A percentile compares a stretch with the other conserved stretches of the same genome.
phyloP scores from a whole-genome alignment of 2,329 filamentous ascomycete species.

The Fusarium mundagurra region DNA sequence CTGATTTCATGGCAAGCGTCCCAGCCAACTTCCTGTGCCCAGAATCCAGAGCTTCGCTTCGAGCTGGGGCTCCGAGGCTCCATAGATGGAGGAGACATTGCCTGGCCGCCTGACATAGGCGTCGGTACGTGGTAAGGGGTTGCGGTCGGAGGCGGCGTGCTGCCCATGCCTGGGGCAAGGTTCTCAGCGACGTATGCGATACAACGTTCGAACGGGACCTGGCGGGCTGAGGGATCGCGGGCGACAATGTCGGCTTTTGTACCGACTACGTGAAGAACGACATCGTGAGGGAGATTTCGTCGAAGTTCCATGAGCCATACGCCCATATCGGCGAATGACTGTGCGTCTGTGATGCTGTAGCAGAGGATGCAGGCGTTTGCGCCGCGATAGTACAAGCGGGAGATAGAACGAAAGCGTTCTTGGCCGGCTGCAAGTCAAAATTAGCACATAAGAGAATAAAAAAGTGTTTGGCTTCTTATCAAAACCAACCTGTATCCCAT shows the following conservation, averaged over 20 bases:
- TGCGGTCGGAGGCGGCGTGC: slow-evolving; percentile 74
- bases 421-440: slow-evolving; percentile 71
- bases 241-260: slow-evolving; percentile 93
- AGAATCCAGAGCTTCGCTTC: slow-evolving; percentile 79
- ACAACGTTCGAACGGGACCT: slow-evolving; percentile 93
- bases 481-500: slow-evolving; percentile 80
- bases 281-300: slow-evolving; percentile 77
- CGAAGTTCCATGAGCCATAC: slow-evolving; percentile 88
- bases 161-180: slow-evolving; percentile 75
- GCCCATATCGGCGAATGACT: slow-evolving; percentile 91
- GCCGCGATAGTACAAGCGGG: slow-evolving; percentile 93
- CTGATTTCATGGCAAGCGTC: slow-evolving; percentile 97
- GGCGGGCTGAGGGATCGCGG: slow-evolving; percentile 78
- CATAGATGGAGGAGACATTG: slow-evolving; percentile 42
- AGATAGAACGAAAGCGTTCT: slow-evolving; percentile 94
- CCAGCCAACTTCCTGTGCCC: slow-evolving; percentile 94
- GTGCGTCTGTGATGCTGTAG: slow-evolving; percentile 90
- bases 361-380: slow-evolving; percentile 94
- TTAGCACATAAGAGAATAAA: slow-evolving; percentile 8
- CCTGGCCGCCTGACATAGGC: slow-evolving; percentile 32
- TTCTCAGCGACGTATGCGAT: slow-evolving; percentile 96
- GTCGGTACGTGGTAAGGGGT: slow-evolving; percentile 48
- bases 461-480: neutral
- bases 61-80: slow-evolving; percentile 70
- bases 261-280: slow-evolving; percentile 93